Evolutionary conservation across 345 rosid species (phyloP).

Genomic region (Sonneratia caseolaris): DNA sequence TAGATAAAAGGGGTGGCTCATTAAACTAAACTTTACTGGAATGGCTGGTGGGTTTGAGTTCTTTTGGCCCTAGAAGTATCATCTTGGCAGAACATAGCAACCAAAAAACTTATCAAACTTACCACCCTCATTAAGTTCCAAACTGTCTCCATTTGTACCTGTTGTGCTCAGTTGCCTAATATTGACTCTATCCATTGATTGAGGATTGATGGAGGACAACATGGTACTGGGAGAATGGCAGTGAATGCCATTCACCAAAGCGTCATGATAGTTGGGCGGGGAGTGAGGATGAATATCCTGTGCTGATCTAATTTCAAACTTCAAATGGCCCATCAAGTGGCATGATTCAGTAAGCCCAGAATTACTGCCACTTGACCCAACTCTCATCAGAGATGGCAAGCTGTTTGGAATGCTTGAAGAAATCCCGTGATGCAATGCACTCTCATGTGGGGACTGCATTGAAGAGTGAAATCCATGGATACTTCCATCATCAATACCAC

Average conservation of each 20-base stretch:
- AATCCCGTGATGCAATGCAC: slow-evolving; percentile 32
- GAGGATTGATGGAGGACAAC: background rate
- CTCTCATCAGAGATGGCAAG: slow-evolving; percentile 50
- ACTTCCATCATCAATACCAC: slow-evolving; percentile 44
- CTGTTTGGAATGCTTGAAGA: slow-evolving; percentile 60
- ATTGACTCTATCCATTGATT: background rate
- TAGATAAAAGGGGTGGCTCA: too few relatives aligned
- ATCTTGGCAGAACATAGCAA: background rate
- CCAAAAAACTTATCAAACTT: background rate
- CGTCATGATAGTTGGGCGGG: slow-evolving; percentile 58
- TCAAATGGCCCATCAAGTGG: slow-evolving; percentile 37
- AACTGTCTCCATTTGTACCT: background rate
- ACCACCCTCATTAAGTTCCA: slow-evolving; percentile 5
- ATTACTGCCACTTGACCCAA: slow-evolving; percentile 44
- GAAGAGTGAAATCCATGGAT: slow-evolving; percentile 36
- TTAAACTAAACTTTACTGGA: too few relatives aligned
- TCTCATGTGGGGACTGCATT: slow-evolving; percentile 45
- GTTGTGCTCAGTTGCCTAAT: background rate
- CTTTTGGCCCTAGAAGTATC: background rate
- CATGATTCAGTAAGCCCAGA: slow-evolving; percentile 44
- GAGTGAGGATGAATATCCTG: slow-evolving; percentile 60
- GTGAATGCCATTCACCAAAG: slow-evolving; percentile 14
- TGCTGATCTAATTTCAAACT: slow-evolving; percentile 17
- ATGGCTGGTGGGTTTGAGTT: too few relatives aligned
- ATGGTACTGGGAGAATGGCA: background rate